These are phyloP conservation scores for Chondrostereum purpureum DNA, from an alignment of 1,284 basidiomycete genomes.

Conservation along the genomic window DNA sequence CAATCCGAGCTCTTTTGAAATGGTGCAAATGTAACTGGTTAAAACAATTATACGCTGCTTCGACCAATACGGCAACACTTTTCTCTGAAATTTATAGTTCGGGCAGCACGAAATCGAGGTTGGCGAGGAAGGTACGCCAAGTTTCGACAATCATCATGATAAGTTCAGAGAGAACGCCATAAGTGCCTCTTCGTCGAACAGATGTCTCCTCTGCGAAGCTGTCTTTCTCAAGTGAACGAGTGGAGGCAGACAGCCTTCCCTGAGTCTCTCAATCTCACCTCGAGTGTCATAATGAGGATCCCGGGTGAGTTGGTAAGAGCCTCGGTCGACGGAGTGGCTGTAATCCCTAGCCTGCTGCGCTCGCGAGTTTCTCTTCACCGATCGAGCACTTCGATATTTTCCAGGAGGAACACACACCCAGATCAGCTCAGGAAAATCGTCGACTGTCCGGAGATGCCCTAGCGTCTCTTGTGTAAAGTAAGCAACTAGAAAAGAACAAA, in stretches of 20 bases:
- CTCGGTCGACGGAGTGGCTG: neutral
- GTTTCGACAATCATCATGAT: no score
- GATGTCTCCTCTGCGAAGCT: neutral
- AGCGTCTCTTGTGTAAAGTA: conserved; percentile 69
- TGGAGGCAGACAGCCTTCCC: neutral
- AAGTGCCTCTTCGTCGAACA: no score
- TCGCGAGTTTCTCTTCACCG: conserved; percentile 47
- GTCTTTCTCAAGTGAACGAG: neutral
- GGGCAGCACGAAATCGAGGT: no score
- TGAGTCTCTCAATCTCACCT: neutral
- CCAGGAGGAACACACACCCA: conserved; percentile 55
- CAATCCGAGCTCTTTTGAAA: no score
- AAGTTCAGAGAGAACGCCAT: no score
- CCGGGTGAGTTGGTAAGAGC: conserved; percentile 1
- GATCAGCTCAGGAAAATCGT: conserved; percentile 53
- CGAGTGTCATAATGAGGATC: conserved; percentile 1
- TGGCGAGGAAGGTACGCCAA: no score
- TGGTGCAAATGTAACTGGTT: no score
- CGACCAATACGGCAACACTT: no score
- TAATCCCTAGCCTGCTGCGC: conserved; percentile 26
- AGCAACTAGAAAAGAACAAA: conserved; percentile 40
- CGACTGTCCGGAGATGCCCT: conserved; percentile 50
- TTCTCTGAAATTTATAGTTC: no score
- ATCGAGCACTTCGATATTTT: conserved; percentile 63
- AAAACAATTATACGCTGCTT: no score